Base-by-base conservation (phyloP, 164 flowering plant genomes). In the Macadamia integrifolia region DNA sequence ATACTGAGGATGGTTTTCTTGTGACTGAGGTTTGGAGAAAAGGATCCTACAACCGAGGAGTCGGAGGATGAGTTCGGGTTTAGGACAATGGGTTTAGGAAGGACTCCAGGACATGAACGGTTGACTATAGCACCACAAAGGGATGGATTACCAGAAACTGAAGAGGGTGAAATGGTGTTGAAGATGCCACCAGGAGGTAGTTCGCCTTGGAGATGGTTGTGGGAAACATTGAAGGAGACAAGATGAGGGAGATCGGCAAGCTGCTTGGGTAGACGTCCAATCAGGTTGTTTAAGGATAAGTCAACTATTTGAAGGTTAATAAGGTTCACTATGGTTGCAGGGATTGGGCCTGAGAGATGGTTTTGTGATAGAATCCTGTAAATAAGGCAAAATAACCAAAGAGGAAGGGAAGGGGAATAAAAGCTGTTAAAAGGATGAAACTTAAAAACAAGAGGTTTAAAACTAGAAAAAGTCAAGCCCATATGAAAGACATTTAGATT, bases 21-120 rank as follows among this genome's bases (percentile, higher is more conserved):
- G 80, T 84, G 96, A 53, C 80, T 82, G 48, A 77, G 44, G 66
- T 71, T 82, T 13, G 83, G 73, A 1, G 93, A 75, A 60, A 80
- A 50, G 29, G 84, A 58, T 32, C 81, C 80, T 17, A 82, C 42
- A 65, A 64, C 46, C 13, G 78, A 61, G 29, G 86, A 61, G 50
- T 83, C 84, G 9, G 89, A 77, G 18, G 92, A 77, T 0, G 97
- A 80, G 66, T 92, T 87, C 0, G 98, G 99, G 62, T 92, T 89
- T 14, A 92, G 90, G 72, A 95, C 99, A 71, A 95, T 86, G 48
- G 99, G 99, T 61, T 95, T 95, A 31, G 91, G 98, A 68, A 88
- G 91, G 66, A 85, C 88, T 50, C 81, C 73, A 31, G 92, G 94
- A 77, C 99, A 92, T 50, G 97, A 83, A 46, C 80, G 89, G 44